A percentile compares a stretch with the other conserved stretches of the same genome.
Evolutionary conservation across 164 flowering plant species (phyloP).

Genomic region (Kalanchoe fedtschenkoi): DNA sequence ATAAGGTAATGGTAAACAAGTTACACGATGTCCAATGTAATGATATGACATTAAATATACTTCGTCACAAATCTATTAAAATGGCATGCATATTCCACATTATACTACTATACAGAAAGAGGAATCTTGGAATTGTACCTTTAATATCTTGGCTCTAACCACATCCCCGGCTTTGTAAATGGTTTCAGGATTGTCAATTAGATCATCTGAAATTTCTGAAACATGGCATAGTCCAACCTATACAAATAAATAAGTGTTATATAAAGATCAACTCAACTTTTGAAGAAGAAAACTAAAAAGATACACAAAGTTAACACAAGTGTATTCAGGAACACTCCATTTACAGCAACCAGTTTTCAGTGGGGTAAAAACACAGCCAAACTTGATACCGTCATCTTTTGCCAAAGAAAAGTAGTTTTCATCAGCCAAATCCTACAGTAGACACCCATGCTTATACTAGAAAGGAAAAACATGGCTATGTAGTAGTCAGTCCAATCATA

Average conservation of each 20-base stretch:
- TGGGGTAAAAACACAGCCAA: no score
- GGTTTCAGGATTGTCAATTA: conserved; percentile 36
- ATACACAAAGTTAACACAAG: neutral
- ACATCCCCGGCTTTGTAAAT: conserved; percentile 61
- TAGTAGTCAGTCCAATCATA: no score
- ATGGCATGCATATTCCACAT: neutral
- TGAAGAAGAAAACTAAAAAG: neutral
- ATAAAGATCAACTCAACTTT: neutral
- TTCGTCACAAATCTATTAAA: neutral
- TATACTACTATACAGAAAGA: neutral
- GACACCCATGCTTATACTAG: no score
- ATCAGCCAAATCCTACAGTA: no score
- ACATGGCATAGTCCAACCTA: conserved; percentile 93
- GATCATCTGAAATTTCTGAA: conserved; percentile 72
- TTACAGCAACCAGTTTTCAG: no score
- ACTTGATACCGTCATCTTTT: no score
- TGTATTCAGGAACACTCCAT: no score
- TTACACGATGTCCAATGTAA: no score
- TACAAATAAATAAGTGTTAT: conserved; percentile 4
- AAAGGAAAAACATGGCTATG: no score
- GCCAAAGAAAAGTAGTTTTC: no score
- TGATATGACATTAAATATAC: no score
- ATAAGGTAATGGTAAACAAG: no score
- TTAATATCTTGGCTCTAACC: conserved; percentile 61
- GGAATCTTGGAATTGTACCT: conserved; percentile 25